Evolutionary conservation across 139 green algal species (phyloP).

Genomic region (Closterium sp.): DNA sequence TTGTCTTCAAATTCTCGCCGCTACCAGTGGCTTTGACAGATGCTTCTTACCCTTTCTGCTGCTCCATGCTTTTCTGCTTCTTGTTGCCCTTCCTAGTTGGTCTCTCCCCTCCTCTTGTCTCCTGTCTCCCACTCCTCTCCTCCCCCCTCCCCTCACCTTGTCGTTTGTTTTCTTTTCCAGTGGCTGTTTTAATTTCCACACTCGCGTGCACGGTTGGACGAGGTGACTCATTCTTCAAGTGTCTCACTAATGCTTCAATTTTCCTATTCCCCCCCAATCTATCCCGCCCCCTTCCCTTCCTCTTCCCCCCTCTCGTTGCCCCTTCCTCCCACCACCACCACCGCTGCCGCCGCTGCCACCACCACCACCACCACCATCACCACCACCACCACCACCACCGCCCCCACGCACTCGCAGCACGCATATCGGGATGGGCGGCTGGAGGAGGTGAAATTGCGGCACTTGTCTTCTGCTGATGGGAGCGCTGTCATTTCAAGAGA

Average conservation of each 20-base stretch:
- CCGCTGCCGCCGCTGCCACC: too few relatives aligned
- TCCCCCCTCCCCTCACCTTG: neutral
- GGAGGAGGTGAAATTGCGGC: conserved; percentile 23
- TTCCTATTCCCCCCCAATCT: neutral
- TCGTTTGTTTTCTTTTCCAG: too few relatives aligned
- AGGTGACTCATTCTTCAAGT: too few relatives aligned
- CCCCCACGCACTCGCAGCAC: conserved; percentile 5
- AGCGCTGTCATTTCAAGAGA: conserved; percentile 18
- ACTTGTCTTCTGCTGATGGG: conserved; percentile 24
- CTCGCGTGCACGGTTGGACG: too few relatives aligned
- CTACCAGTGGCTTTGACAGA: too few relatives aligned
- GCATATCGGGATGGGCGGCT: conserved; percentile 8
- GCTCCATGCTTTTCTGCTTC: neutral
- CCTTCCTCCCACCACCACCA: neutral
- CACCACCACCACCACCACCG: neutral
- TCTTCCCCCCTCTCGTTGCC: neutral
- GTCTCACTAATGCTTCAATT: too few relatives aligned
- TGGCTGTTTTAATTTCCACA: too few relatives aligned
- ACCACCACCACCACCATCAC: neutral
- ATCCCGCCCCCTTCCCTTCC: neutral
- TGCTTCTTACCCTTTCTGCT: neutral
- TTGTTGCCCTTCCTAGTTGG: neutral
- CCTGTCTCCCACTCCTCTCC: neutral
- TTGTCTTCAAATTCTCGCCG: neutral
- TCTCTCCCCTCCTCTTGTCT: neutral